Conservation (phyloP, 768 basidiomycete species). For the Porpolomopsis calyptriformis region DNA sequence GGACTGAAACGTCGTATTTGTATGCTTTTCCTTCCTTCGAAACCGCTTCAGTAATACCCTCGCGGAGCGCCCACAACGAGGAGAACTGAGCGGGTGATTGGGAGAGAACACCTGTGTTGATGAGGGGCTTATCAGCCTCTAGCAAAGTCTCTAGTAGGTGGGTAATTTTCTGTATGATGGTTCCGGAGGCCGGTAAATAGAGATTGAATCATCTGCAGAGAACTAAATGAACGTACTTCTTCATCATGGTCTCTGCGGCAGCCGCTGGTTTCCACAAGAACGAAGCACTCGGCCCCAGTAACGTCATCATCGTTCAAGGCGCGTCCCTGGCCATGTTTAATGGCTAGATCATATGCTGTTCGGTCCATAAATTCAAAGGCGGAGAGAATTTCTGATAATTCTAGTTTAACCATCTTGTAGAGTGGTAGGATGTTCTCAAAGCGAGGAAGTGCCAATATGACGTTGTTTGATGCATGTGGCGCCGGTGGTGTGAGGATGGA, state of each 20-base stretch:
- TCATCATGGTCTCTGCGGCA: constrained; percentile 88
- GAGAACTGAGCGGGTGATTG: constrained; percentile 85
- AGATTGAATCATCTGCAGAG: constrained; percentile 2
- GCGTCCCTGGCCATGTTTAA: constrained; percentile 72
- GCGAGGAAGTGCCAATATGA: constrained; percentile 79
- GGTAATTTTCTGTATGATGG: constrained; percentile 81
- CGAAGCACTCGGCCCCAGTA: constrained; percentile 75
- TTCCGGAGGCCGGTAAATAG: no score
- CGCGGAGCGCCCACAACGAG: constrained; percentile 84
- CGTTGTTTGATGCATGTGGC: constrained; percentile 78
- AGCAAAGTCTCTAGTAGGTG: constrained; percentile 69
- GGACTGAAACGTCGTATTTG: constrained; percentile 94
- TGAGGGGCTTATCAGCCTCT: constrained; percentile 59
- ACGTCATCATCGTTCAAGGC: constrained; percentile 66
- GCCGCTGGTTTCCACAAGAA: constrained; percentile 91
- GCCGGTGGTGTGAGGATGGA: constrained; percentile 86
- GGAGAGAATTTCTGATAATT: constrained; percentile 89
- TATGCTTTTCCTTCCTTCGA: constrained; percentile 92
- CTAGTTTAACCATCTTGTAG: constrained; percentile 68
- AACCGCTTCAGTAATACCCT: constrained; percentile 84
- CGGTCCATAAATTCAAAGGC: constrained; percentile 97
- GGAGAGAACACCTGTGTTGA: constrained; percentile 84
- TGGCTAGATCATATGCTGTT: constrained; percentile 72
- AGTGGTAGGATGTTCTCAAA: constrained; percentile 83
- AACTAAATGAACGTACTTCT: constrained; percentile 43